A percentile compares a stretch with the other conserved stretches of the same genome.
Conservation (phyloP, 2,329 filamentous ascomycete species). For the Neobulgaria alba region DNA sequence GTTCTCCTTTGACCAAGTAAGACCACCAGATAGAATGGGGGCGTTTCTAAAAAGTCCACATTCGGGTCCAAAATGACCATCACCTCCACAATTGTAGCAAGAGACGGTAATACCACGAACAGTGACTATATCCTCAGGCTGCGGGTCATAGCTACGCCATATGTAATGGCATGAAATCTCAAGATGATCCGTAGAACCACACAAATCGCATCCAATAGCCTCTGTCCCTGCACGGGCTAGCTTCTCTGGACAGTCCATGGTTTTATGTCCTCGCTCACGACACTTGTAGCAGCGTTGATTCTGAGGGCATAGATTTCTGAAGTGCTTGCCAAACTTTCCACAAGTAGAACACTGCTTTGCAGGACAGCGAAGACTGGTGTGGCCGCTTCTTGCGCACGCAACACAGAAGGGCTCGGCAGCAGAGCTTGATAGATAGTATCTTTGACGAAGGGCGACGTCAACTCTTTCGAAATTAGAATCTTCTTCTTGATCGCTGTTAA, state of each 20-base stretch:
- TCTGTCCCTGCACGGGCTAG: conserved; percentile 44
- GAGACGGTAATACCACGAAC: conserved; percentile 42
- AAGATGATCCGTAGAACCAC: conserved; percentile 45
- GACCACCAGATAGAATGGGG: conserved; percentile 26
- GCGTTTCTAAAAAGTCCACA: conserved; percentile 33
- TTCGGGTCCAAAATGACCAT: conserved; percentile 48
- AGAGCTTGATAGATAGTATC: conserved; percentile 39
- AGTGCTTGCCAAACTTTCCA: conserved; percentile 35
- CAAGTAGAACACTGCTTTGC: conserved; percentile 41
- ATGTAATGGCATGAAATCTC: conserved; percentile 52
- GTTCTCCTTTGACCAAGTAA: conserved; percentile 46
- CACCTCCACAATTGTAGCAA: conserved; percentile 48
- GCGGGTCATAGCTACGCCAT: conserved; percentile 48
- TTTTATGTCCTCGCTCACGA: conserved; percentile 50
- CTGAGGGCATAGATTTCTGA: conserved; percentile 41
- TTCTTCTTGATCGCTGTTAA: neutral
- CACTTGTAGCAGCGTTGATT: conserved; percentile 49
- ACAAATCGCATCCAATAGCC: conserved; percentile 51
- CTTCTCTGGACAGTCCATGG: conserved; percentile 45
- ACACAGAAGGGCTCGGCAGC: conserved; percentile 35
- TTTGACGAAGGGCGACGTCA: conserved; percentile 29
- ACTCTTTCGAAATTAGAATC: neutral
- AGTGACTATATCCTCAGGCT: conserved; percentile 34
- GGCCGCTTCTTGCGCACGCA: conserved; percentile 41
- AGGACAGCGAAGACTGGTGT: conserved; percentile 38